Evolutionary conservation across 192 early-diverging fungal species (phyloP).

Genomic region (Gigaspora rosea): DNA sequence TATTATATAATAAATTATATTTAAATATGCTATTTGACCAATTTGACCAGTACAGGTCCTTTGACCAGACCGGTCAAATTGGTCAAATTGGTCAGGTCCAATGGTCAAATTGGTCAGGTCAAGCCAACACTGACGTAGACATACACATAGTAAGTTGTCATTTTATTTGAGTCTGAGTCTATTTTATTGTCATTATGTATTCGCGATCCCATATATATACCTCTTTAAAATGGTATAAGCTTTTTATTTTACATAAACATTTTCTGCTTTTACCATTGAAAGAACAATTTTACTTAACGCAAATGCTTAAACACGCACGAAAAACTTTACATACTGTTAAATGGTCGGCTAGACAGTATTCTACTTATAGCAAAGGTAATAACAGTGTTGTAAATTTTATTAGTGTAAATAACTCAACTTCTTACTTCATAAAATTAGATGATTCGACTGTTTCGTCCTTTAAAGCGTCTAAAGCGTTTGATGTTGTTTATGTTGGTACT

Average conservation of each 20-base stretch:
- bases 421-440: slow-evolving; percentile 12
- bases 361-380: background rate
- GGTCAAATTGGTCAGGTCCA: too few species aligned
- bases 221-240: background rate
- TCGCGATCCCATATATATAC: background rate
- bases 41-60: too few species aligned
- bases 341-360: background rate
- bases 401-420: background rate
- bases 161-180: background rate
- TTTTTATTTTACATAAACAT: background rate
- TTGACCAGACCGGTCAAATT: too few species aligned
- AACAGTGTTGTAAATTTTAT: background rate
- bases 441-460: background rate
- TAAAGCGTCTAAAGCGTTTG: background rate
- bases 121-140: too few species aligned
- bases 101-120: too few species aligned
- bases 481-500: background rate
- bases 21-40: too few species aligned
- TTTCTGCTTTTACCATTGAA: background rate
- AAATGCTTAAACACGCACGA: background rate
- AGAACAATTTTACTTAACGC: background rate
- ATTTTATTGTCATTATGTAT: background rate
- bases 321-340: background rate
- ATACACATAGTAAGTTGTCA: too few species aligned
- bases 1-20: too few species aligned